A percentile compares a stretch with the other conserved stretches of the same genome.
phyloP scores from a whole-genome alignment of 2,329 filamentous ascomycete genomes.

The Penicillium hordei region DNA sequence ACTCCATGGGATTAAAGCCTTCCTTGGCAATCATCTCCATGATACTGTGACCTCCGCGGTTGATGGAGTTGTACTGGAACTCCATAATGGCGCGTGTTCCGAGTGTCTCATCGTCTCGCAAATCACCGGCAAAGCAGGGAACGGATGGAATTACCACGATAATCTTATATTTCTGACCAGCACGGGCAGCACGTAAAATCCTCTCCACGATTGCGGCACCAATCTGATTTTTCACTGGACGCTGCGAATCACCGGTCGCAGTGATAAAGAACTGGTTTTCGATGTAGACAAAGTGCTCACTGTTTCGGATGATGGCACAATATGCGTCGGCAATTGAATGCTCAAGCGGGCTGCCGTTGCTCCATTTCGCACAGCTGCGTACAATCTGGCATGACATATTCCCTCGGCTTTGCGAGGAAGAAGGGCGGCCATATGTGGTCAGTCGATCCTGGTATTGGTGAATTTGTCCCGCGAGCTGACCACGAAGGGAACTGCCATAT shows the following conservation, averaged over 20 bases:
- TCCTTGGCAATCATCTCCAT: slow-evolving; percentile 73
- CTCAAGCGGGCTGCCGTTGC: slow-evolving; percentile 78
- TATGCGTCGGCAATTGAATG: slow-evolving; percentile 88
- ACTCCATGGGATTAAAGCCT: slow-evolving; percentile 74
- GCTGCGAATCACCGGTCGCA: slow-evolving; percentile 80
- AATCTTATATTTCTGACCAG: slow-evolving; percentile 82
- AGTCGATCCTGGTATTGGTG: slow-evolving; percentile 46
- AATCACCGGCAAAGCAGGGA: slow-evolving; percentile 89
- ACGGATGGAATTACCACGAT: slow-evolving; percentile 88
- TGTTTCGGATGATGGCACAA: slow-evolving; percentile 77
- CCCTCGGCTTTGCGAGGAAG: slow-evolving; percentile 26
- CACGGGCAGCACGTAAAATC: slow-evolving; percentile 74
- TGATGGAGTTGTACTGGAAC: slow-evolving; percentile 96
- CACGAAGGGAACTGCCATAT: slow-evolving; percentile 41
- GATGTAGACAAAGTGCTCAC: slow-evolving; percentile 92
- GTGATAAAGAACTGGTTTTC: slow-evolving; percentile 99
- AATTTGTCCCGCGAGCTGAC: slow-evolving; percentile 44
- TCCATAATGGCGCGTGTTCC: slow-evolving; percentile 97
- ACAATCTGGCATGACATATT: slow-evolving; percentile 51
- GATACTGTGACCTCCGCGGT: slow-evolving; percentile 87
- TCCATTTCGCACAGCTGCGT: slow-evolving; percentile 91
- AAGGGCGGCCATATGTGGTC: slow-evolving; percentile 25
- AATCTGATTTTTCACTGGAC: slow-evolving; percentile 84
- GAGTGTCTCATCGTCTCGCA: slow-evolving; percentile 76
- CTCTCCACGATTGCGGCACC: slow-evolving; percentile 92